Base-by-base conservation (phyloP, 805 yeast species). In the Wickerhamiella sorbophila region DNA sequence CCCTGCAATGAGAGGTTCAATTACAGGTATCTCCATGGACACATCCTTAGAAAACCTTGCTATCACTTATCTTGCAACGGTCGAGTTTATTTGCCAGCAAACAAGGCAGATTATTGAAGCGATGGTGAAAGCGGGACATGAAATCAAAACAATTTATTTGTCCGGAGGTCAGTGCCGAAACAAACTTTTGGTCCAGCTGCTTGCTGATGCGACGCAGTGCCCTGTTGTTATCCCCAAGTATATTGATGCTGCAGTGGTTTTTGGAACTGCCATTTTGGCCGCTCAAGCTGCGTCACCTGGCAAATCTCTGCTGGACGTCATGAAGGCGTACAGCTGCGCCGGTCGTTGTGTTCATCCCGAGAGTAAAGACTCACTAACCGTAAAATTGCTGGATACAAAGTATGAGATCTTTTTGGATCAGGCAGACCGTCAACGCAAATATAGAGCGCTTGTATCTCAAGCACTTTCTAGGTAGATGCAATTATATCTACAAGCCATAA, bases 131-230 rank as follows among this genome's bases (percentile, higher is more conserved):
- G 67, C 81, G 2, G 98, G 98, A 1, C 95, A 88, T 63, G 50
- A 66, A 9, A 72, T 91, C 48, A 66, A 71, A 16, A 71, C 84
- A 18, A 76, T 91, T 47, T 91, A 79, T 63, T 77, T 91, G 77
- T 77, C 88, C 47, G 98, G 98, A 43, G 97, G 98, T 27, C 98
- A 91, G 61, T 87, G 95, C 61, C 75, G 96, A 56, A 91, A 91
- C 61, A 81, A 86, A 15, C 65, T 91, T 44, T 69, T 91, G 47
- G 86, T 91, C 78, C 72, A 93, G 63, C 64, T 91, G 46, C 71
- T 91, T 59, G 94, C 96, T 1, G 93, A 88, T 53, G 82, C 94
- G 56, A 85, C 95, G 0, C 93, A 93, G 4, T 67, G 80, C 63
- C 95, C 96, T 15, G 77, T 91, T 44, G 74, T 91, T 38, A 84